Percentiles rank a stretch among this genome's conserved stretches.
Evolutionary conservation across 257 asterid species (phyloP).

Genomic region (Perilla frutescens): DNA sequence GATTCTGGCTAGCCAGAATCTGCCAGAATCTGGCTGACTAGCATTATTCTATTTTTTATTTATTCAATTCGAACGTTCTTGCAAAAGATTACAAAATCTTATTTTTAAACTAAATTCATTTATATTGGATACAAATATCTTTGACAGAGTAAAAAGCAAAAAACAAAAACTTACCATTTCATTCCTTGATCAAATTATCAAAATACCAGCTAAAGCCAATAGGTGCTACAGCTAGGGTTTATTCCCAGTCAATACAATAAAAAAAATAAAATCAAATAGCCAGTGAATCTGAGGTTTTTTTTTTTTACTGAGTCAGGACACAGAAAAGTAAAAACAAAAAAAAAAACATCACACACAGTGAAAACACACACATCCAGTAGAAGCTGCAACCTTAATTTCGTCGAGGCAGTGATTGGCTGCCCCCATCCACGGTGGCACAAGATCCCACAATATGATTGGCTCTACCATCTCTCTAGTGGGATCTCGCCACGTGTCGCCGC

Average conservation of each 20-base stretch:
- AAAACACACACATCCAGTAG: slow-evolving; percentile 44
- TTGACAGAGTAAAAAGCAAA: too few species aligned
- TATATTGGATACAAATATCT: too few species aligned
- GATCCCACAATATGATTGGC: slow-evolving; percentile 87
- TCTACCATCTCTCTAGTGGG: slow-evolving; percentile 29
- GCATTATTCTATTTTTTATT: too few species aligned
- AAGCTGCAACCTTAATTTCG: slow-evolving; percentile 69
- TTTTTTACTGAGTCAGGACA: background rate
- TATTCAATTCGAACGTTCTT: too few species aligned
- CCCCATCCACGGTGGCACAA: slow-evolving; percentile 67
- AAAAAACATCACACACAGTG: slow-evolving; percentile 39
- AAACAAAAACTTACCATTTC: too few species aligned
- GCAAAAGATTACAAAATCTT: too few species aligned
- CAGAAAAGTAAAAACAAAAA: background rate
- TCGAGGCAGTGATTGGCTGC: slow-evolving; percentile 82
- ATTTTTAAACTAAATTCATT: too few species aligned
- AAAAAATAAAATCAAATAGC: background rate
- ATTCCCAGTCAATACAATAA: background rate
- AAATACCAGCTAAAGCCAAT: slow-evolving; percentile 11
- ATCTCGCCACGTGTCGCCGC: slow-evolving; percentile 32
- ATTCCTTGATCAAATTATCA: slow-evolving; percentile 23
- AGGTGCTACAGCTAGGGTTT: slow-evolving; percentile 32
- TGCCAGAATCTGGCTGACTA: too few species aligned
- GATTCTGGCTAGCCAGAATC: too few species aligned
- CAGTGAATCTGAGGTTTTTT: background rate